These are phyloP conservation scores for Paecilomyces niveus DNA, from an alignment of 2,329 filamentous ascomycete genomes.

Conservation along the genomic window DNA sequence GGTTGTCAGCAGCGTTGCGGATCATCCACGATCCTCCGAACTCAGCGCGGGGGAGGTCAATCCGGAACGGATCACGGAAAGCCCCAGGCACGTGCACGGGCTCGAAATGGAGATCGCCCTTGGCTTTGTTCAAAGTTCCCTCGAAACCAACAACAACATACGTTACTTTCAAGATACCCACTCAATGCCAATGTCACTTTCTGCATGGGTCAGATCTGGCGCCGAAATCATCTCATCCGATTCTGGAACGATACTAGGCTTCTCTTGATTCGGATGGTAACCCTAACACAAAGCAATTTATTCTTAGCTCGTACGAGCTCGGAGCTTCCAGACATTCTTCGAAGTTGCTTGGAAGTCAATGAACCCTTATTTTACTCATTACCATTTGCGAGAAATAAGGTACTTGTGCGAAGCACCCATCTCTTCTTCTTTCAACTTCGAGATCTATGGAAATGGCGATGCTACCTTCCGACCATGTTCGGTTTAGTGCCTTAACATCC, in stretches of 20 bases:
- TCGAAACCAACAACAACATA: not conserved
- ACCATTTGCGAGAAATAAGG: not conserved
- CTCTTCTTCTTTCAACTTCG: not conserved
- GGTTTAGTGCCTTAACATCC: no score
- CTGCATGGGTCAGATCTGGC: not conserved
- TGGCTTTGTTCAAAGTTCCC: not conserved
- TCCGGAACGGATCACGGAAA: not conserved
- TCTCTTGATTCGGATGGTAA: not conserved
- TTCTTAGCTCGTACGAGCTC: not conserved
- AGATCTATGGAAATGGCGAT: not conserved
- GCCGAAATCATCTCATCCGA: not conserved
- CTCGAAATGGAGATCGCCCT: not conserved
- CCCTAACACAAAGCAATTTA: not conserved
- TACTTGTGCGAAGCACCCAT: not conserved
- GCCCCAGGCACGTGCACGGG: not conserved
- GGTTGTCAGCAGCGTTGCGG: not conserved
- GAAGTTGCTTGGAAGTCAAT: not conserved
- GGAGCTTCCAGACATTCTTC: not conserved
- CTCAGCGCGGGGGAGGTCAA: not conserved
- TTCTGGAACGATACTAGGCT: not conserved
- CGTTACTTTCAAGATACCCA: not conserved
- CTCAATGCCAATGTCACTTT: not conserved
- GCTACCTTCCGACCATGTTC: no score
- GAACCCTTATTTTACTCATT: not conserved
- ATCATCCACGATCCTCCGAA: not conserved